These are phyloP conservation scores for Ustilago cynodontis DNA, from an alignment of 1,284 basidiomycete genomes.

Conservation along the genomic window DNA sequence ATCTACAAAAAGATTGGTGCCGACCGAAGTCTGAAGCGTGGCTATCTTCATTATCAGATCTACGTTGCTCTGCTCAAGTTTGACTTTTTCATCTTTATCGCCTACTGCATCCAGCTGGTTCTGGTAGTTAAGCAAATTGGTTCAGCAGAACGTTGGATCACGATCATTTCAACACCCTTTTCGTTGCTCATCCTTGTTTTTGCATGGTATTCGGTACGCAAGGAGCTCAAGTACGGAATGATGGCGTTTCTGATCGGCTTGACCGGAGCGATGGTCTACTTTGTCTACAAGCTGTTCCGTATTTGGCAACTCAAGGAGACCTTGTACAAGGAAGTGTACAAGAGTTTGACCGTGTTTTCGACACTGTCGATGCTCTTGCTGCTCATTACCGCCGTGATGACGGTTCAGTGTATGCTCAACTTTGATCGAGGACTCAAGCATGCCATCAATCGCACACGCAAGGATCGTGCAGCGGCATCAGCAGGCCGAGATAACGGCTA, in stretches of 20 bases:
- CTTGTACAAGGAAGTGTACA: conserved; percentile 62
- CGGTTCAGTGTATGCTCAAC: conserved; percentile 60
- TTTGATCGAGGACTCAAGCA: conserved; percentile 60
- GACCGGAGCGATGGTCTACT: conserved; percentile 59
- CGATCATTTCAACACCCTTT: conserved; percentile 59
- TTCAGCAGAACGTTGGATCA: conserved; percentile 55
- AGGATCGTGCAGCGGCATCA: conserved; percentile 28
- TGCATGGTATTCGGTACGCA: conserved; percentile 59
- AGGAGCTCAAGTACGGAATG: conserved; percentile 59
- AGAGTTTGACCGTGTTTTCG: conserved; percentile 62
- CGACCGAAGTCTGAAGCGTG: conserved; percentile 53
- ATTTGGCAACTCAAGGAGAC: conserved; percentile 57
- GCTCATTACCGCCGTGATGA: conserved; percentile 53
- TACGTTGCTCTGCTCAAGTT: conserved; percentile 63
- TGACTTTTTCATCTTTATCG: conserved; percentile 64
- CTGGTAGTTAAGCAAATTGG: conserved; percentile 59
- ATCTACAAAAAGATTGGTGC: conserved; percentile 65
- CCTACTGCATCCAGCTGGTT: conserved; percentile 64
- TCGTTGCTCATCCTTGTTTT: conserved; percentile 55
- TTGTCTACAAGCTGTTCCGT: conserved; percentile 59
- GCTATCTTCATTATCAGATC: conserved; percentile 60
- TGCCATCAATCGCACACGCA: conserved; percentile 48
- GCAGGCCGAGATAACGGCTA: conserved; percentile 33
- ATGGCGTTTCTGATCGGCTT: conserved; percentile 49
- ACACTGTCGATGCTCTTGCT: conserved; percentile 57